These are phyloP conservation scores for Podospora australis DNA, from an alignment of 495 filamentous ascomycete genomes.

Conservation along the genomic window DNA sequence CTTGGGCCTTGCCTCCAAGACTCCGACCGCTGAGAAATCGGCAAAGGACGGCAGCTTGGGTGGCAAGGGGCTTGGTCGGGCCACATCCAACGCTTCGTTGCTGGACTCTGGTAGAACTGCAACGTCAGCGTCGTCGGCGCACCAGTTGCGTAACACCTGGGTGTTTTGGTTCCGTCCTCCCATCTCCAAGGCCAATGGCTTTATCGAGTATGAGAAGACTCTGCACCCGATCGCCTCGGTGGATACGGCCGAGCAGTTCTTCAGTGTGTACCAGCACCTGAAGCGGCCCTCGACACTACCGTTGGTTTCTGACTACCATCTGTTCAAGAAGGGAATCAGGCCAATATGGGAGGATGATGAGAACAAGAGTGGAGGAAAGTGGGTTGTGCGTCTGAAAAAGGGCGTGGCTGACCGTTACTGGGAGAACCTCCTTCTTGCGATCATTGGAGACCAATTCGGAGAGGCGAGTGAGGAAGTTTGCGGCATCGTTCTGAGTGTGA, in stretches of 20 bases:
- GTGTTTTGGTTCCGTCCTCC: slow-evolving; percentile 95
- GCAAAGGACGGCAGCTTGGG: slow-evolving; percentile 42
- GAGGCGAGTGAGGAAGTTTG: slow-evolving; percentile 94
- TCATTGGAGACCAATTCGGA: slow-evolving; percentile 90
- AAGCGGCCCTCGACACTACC: slow-evolving; percentile 84
- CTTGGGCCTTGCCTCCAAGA: slow-evolving; percentile 55
- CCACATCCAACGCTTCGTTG: slow-evolving; percentile 36
- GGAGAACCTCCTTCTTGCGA: slow-evolving; percentile 88
- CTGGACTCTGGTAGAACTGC: slow-evolving; percentile 29
- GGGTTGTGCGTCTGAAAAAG: slow-evolving; percentile 93
- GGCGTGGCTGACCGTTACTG: slow-evolving; percentile 95
- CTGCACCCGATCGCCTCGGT: slow-evolving; percentile 78
- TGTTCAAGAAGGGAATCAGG: slow-evolving; percentile 94
- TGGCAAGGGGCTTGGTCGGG: slow-evolving; percentile 34
- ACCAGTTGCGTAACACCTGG: slow-evolving; percentile 80
- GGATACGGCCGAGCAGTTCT: slow-evolving; percentile 83
- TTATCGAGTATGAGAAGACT: slow-evolving; percentile 97
- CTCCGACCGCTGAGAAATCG: slow-evolving; percentile 56
- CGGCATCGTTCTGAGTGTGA: slow-evolving; percentile 85
- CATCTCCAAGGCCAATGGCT: slow-evolving; percentile 76
- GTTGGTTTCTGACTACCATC: slow-evolving; percentile 92
- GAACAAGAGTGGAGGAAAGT: slow-evolving; percentile 94
- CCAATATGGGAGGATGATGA: slow-evolving; percentile 98
- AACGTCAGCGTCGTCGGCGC: slow-evolving; percentile 27
- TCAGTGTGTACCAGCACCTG: slow-evolving; percentile 82